Evolutionary conservation across 345 rosid genomes (phyloP).

Genomic region (Mercurialis annua): DNA sequence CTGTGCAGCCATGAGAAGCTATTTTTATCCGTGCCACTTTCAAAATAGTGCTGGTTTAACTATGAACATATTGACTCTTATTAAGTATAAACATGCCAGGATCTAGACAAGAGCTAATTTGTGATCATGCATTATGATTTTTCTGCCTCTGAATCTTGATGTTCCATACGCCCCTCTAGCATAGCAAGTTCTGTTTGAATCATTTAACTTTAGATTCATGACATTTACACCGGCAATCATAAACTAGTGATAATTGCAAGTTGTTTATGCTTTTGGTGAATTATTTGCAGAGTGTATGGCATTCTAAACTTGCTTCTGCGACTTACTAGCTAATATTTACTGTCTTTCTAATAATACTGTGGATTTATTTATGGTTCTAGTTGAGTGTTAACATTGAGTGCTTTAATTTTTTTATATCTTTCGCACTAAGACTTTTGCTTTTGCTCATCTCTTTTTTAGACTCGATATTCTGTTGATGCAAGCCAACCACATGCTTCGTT

Average conservation of each 20-base stretch:
- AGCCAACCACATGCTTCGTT: constrained; percentile 55
- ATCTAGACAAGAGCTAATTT: background rate
- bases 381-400: constrained; percentile 7
- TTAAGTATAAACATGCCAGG: background rate
- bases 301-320: constrained; percentile 9
- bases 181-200: background rate
- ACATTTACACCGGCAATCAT: background rate
- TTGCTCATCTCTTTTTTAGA: constrained; percentile 29
- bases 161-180: background rate
- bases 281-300: constrained; percentile 1
- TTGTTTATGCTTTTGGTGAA: background rate
- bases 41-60: background rate
- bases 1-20: background rate
- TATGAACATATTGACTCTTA: background rate
- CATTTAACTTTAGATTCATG: background rate
- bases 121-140: background rate
- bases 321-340: constrained; percentile 5
- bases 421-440: background rate
- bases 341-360: constrained; percentile 3
- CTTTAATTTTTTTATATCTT: background rate
- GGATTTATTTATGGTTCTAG: background rate
- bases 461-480: constrained; percentile 56
- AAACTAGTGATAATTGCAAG: background rate
- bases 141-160: background rate
- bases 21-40: background rate